Conservation (phyloP, 1,284 basidiomycete genomes). For the Puccinia hordei region DNA sequence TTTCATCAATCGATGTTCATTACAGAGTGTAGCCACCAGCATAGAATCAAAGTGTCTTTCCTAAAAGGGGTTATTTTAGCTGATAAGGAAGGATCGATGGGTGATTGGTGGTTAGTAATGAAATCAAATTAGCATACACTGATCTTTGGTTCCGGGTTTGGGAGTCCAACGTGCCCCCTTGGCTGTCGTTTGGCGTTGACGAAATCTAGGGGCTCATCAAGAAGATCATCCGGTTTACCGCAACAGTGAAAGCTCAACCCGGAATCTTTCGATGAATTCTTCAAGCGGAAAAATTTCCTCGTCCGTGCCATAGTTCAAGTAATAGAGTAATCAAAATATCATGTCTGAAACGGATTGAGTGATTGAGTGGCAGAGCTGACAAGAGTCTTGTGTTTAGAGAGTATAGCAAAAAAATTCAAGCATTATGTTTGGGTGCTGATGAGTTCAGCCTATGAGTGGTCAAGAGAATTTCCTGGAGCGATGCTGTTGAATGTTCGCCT, state of each 20-base stretch:
- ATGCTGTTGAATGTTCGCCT: slow-evolving; percentile 32
- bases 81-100: neutral
- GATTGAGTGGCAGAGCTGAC: slow-evolving; percentile 16
- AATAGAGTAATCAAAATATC: slow-evolving; percentile 22
- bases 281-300: slow-evolving; percentile 41
- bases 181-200: slow-evolving; percentile 5
- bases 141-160: slow-evolving; percentile 2
- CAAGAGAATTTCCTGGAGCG: neutral
- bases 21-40: slow-evolving; percentile 36
- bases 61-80: neutral
- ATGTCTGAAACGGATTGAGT: slow-evolving; percentile 28
- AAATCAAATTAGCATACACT: slow-evolving; percentile 22
- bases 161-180: neutral
- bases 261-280: slow-evolving; percentile 44
- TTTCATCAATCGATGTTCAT: slow-evolving; percentile 33
- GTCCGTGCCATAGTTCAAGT: slow-evolving; percentile 35
- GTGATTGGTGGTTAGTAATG: neutral
- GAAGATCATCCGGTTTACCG: slow-evolving; percentile 34
- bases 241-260: slow-evolving; percentile 43
- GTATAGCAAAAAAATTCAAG: neutral
- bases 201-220: slow-evolving; percentile 13
- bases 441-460: slow-evolving; percentile 13
- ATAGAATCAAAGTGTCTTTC: slow-evolving; percentile 29
- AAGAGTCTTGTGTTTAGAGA: slow-evolving; percentile 13
- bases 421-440: slow-evolving; percentile 28